Base-by-base conservation (phyloP, 2,329 filamentous ascomycete genomes). In the Amauroascus verrucosus region DNA sequence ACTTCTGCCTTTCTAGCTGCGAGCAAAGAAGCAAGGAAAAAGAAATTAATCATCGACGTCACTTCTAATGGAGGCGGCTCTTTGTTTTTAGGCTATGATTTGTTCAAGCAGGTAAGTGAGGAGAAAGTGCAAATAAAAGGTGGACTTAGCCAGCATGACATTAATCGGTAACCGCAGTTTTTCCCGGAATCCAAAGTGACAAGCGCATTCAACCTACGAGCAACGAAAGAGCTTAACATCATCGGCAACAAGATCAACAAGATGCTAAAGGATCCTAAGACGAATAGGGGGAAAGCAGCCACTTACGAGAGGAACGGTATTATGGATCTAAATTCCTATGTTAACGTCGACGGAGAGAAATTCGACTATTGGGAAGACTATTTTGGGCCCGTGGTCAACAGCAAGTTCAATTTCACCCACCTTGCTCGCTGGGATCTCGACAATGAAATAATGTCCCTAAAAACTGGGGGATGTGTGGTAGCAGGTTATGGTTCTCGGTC, bases 1-100 rank as follows among this genome's bases (percentile, higher is more conserved):
- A 65, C 74, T 54, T 61, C 70, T 6, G 55, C 67, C 6, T 76
- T 82, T 58, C 69, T 83, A 14, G 65, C 70, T 0, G 66, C 70
- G 38, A 73, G 73, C 11, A 72, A 73, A 40, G 57, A 64, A 1
- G 68, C 69, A 1, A 71, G 73, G 1, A 82, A 81, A 62, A 78
- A 70, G n/a, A 82, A 79, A 63, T 70, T 86, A 4, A 72, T 86
- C 28, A 77, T 86, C 55, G 84, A 86, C 57, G 62, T 86, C 6
- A 75, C 77, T 3, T 73, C 70, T 1, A 87, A 86, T 58, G 71
- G 70, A 0, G 83, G 83, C 37, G 83, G 83, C 1, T 65, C 66
- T 43, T 62, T 79, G 13, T 59, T 69, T 6, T 69, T 73, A 6
- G 76, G 73, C 1, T 72, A 71, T 43, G 73, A 77, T 41, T 59